phyloP scores from a whole-genome alignment of 768 basidiomycete species.

The Auriscalpium vulgare region DNA sequence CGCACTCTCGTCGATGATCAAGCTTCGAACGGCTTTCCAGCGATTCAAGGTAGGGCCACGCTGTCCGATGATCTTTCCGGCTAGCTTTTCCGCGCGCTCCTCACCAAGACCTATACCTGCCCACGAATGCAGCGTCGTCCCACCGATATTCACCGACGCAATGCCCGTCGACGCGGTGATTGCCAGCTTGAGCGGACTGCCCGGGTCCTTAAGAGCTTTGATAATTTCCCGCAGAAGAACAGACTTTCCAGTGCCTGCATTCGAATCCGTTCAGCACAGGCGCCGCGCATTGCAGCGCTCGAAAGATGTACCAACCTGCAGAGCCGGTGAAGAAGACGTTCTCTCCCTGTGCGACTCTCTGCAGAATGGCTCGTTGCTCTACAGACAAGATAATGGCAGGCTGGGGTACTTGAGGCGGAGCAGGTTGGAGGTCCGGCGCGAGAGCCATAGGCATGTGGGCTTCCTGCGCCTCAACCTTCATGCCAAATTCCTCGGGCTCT shows the following conservation, averaged over 20 bases:
- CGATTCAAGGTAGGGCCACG: constrained; percentile 38
- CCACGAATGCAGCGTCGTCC: constrained; percentile 75
- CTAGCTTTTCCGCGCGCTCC: constrained; percentile 41
- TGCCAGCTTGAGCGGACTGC: constrained; percentile 34
- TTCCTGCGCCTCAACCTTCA: too few relatives aligned
- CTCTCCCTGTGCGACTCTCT: constrained; percentile 46
- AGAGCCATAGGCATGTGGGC: too few relatives aligned
- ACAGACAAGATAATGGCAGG: constrained; percentile 33
- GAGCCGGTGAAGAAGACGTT: constrained; percentile 85
- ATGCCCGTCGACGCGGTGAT: constrained; percentile 79
- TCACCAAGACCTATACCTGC: constrained; percentile 74
- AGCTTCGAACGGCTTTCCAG: constrained; percentile 54
- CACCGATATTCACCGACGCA: constrained; percentile 78
- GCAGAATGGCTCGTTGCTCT: constrained; percentile 44
- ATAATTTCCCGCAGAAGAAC: constrained; percentile 76
- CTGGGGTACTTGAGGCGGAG: neutral
- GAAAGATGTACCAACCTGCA: constrained; percentile 43
- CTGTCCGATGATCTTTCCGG: neutral
- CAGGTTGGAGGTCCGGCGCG: neutral
- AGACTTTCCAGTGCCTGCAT: constrained; percentile 72
- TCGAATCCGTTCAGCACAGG: neutral
- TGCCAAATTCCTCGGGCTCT: too few relatives aligned
- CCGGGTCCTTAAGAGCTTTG: constrained; percentile 24
- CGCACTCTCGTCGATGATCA: constrained; percentile 85
- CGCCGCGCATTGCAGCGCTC: neutral